Base-by-base conservation (phyloP, 1,284 basidiomycete species). In the Melampsora occidentalis region DNA sequence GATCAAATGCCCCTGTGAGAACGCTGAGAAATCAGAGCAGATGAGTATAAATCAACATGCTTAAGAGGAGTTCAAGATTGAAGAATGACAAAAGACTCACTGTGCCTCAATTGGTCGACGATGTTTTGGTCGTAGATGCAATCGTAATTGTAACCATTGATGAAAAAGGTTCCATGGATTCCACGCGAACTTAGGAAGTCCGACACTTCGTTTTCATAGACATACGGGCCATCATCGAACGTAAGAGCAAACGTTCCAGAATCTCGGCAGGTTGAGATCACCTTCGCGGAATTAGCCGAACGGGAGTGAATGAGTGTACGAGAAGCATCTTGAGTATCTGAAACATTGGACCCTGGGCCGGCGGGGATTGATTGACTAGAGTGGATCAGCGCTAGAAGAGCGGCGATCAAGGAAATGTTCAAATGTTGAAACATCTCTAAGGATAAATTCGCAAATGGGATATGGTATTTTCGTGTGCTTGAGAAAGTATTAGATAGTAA, bases 1-100 rank as follows among this genome's bases (percentile, higher is more conserved):
- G 61, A 67, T 75, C 51, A 67, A 33, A 46, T 75, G 64, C 18
- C 64, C 64, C 31, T 75, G 64, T 2, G 35, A 61, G 16, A 67
- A 67, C 31, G 72, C 64, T 67, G 46, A 33, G 28, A 16, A 9
- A 31, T 18, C 31, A 62, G 53, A 68, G 22, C 28, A 4, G 33
- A 6, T 48, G 25, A 48, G 39, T 31, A 57, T 22, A 28, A 28
- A 28, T 28, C 2, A n/a, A 28, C 28, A 49, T 35, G 49, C 18
- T 22, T 48, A 31, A 33, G 35, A n/a, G 2, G 12, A 64, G n/a
- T 46, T 6, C 20, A 57, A 57, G 28, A 57, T 22, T 22, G 28
- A 57, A 53, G 6, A 22, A 28, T n/a, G 53, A 57, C 28, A 22
- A 57, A 2, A 57, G 16, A 1, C 53, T 57, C 28, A 57, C 53